Percentiles rank a stretch among this genome's conserved stretches.
Conservation (phyloP, 2,329 filamentous ascomycete species). For the Penicillium capsulatum region DNA sequence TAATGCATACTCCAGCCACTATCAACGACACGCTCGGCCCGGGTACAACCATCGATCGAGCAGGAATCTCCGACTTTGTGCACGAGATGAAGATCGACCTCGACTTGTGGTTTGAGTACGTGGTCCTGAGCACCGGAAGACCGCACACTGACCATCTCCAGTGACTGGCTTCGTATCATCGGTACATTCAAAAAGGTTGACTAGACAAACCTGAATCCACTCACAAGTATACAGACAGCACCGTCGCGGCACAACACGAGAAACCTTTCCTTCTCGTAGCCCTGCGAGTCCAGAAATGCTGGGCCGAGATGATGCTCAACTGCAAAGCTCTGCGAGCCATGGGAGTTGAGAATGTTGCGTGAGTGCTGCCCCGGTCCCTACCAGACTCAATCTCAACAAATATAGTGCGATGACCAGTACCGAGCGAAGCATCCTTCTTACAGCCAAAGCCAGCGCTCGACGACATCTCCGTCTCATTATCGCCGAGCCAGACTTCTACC, state of each 20-base stretch:
- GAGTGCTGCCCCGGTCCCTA: conserved; percentile 5
- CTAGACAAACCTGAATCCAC: too few relatives aligned
- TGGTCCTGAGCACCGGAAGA: not conserved
- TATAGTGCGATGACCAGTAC: conserved; percentile 46
- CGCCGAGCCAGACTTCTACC: conserved; percentile 45
- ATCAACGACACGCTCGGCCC: conserved; percentile 37
- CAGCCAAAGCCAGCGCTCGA: conserved; percentile 50
- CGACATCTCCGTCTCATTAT: conserved; percentile 50
- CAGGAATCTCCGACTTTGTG: conserved; percentile 41
- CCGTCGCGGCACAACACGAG: conserved; percentile 27
- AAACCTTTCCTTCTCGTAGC: conserved; percentile 44
- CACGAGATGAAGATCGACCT: conserved; percentile 48
- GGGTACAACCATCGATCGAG: conserved; percentile 25
- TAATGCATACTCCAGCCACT: conserved; percentile 29
- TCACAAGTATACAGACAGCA: conserved; percentile 24
- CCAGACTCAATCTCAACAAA: not conserved
- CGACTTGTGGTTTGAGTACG: conserved; percentile 47
- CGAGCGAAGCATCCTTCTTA: conserved; percentile 47
- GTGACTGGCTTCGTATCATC: conserved; percentile 38
- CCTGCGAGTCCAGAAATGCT: conserved; percentile 51
- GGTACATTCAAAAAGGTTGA: too few relatives aligned
- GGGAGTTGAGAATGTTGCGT: conserved; percentile 49
- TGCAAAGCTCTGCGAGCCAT: conserved; percentile 50
- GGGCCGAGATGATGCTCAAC: conserved; percentile 52
- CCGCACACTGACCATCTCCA: conserved; percentile 11